Conservation (phyloP, 352 stramenopile species). For the Phytophthora tubulina region DNA sequence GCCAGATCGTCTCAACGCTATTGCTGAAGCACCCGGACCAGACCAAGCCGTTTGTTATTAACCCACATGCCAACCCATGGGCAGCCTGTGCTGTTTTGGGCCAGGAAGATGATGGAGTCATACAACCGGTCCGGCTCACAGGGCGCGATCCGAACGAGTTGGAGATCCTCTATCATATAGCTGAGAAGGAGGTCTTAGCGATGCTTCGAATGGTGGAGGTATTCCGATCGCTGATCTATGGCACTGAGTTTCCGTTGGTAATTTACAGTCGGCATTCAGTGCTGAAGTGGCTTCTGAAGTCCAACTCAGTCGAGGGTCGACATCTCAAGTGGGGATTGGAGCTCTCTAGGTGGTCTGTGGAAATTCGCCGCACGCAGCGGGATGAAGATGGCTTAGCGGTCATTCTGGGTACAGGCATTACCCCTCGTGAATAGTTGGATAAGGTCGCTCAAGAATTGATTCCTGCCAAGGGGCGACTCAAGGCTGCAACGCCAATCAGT, state of each 20-base stretch:
- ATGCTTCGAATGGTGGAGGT: too few species aligned
- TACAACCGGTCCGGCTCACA: not conserved
- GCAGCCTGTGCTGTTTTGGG: not conserved
- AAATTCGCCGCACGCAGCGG: not conserved
- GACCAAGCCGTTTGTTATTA: not conserved
- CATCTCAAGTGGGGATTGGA: too few species aligned
- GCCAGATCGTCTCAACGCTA: not conserved
- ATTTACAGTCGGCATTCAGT: too few species aligned
- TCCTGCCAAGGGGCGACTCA: too few species aligned
- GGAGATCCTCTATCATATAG: too few species aligned
- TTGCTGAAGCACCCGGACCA: not conserved
- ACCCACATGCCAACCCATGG: not conserved
- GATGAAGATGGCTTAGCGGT: not conserved
- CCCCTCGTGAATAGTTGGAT: not conserved
- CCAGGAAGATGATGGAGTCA: not conserved
- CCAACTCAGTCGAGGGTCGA: too few species aligned
- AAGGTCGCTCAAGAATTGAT: not conserved
- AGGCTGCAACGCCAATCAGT: too few species aligned
- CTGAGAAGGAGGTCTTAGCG: too few species aligned
- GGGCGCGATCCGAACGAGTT: too few species aligned
- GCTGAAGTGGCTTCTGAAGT: too few species aligned
- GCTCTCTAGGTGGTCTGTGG: not conserved
- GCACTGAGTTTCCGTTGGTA: too few species aligned
- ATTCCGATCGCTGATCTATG: too few species aligned
- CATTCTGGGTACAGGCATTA: not conserved